phyloP scores from a whole-genome alignment of 2,329 filamentous ascomycete species.

The Fusarium virguliforme region DNA sequence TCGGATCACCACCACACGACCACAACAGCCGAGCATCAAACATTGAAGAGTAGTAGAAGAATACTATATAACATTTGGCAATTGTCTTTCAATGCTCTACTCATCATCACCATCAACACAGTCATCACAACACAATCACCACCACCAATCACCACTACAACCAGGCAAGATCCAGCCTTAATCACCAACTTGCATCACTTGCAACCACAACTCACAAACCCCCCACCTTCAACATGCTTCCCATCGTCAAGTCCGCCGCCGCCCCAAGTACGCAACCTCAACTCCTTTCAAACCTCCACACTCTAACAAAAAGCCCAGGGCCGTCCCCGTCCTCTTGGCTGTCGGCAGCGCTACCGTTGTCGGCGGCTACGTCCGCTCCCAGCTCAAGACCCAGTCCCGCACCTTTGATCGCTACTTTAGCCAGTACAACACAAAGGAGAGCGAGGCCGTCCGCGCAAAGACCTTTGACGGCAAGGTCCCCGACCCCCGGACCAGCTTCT shows the following conservation, averaged over 20 bases:
- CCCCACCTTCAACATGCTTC: constrained; percentile 38
- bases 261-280: constrained; percentile 36
- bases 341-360: constrained; percentile 45
- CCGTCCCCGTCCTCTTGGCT: constrained; percentile 45
- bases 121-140: background rate
- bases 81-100: background rate
- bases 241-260: constrained; percentile 33
- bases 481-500: constrained; percentile 12
- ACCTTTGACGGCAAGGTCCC: constrained; percentile 25
- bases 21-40: constrained; percentile 17
- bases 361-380: constrained; percentile 32
- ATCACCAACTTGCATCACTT: background rate
- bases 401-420: constrained; percentile 47
- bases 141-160: constrained; percentile 1
- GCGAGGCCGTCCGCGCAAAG: constrained; percentile 39
- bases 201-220: constrained; percentile 3
- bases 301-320: constrained; percentile 35
- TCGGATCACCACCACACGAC: constrained; percentile 42
- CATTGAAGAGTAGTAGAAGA: background rate
- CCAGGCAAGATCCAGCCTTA: background rate
- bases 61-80: constrained; percentile 26
- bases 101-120: constrained; percentile 9
- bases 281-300: background rate
- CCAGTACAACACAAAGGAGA: constrained; percentile 45
- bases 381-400: constrained; percentile 38